Evolutionary conservation across 331 rosid species (phyloP).

Genomic region (Rhamnella rubrinervis): DNA sequence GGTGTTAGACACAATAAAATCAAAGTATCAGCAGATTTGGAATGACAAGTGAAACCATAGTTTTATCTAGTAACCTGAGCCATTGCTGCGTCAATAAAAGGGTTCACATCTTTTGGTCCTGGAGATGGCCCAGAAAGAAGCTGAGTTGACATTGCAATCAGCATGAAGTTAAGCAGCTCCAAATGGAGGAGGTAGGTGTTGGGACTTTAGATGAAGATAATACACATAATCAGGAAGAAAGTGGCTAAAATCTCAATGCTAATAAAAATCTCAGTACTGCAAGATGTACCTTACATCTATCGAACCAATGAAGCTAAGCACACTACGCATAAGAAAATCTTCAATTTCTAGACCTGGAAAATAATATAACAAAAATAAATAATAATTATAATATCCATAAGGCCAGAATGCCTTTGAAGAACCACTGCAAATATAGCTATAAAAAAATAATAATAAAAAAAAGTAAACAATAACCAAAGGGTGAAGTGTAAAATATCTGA

Average conservation of each 20-base stretch:
- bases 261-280: slow-evolving; percentile 27
- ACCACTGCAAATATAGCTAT: background rate
- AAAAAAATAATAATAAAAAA: too few species aligned
- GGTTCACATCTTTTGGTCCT: slow-evolving; percentile 74
- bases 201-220: slow-evolving; percentile 41
- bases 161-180: slow-evolving; percentile 94
- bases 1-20: slow-evolving; percentile 24
- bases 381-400: background rate
- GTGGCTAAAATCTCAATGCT: slow-evolving; percentile 25
- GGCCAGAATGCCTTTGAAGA: background rate
- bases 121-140: slow-evolving; percentile 98
- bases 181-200: slow-evolving; percentile 67
- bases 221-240: slow-evolving; percentile 35
- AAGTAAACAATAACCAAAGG: too few species aligned
- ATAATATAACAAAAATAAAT: slow-evolving; percentile 2
- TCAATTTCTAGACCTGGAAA: slow-evolving; percentile 73
- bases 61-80: slow-evolving; percentile 66
- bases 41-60: slow-evolving; percentile 24
- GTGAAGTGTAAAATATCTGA: too few species aligned
- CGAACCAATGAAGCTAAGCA: slow-evolving; percentile 73
- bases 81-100: slow-evolving; percentile 92
- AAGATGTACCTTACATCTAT: slow-evolving; percentile 80
- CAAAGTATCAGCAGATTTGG: slow-evolving; percentile 10
- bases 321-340: slow-evolving; percentile 64
- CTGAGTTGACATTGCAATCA: slow-evolving; percentile 93